These are phyloP conservation scores for Clitoria ternatea DNA, from an alignment of 306 rosid species.

Conservation along the genomic window DNA sequence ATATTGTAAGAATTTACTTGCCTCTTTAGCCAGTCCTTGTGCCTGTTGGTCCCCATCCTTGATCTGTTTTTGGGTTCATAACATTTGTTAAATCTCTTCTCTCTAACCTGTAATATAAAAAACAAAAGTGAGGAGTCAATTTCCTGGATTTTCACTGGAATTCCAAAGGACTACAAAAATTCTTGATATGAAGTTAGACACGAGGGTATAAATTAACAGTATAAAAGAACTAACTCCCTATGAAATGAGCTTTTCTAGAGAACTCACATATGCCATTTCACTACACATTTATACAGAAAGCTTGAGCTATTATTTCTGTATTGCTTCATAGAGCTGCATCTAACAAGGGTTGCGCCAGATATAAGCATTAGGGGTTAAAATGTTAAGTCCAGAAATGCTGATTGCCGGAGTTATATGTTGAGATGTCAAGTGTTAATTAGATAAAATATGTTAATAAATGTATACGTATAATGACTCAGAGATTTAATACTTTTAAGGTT, in stretches of 20 bases:
- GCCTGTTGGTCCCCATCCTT: conserved; percentile 65
- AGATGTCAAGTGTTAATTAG: no score
- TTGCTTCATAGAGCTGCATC: background rate
- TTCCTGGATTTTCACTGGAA: background rate
- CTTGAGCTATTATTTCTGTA: background rate
- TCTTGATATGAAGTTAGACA: background rate
- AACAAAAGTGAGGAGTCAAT: background rate
- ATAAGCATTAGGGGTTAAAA: background rate
- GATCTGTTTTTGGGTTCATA: conserved; percentile 71
- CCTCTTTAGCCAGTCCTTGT: conserved; percentile 62
- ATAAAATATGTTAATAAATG: no score
- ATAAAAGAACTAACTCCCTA: background rate
- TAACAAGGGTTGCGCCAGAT: background rate
- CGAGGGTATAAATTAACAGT: background rate
- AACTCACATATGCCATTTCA: background rate
- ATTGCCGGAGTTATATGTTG: no score
- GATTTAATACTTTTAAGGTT: no score
- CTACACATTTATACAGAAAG: background rate
- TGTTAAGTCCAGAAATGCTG: background rate
- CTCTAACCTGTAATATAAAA: conserved; percentile 50
- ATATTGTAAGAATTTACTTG: conserved; percentile 30
- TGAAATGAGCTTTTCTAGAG: background rate
- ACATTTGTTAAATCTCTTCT: conserved; percentile 70
- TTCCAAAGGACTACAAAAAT: background rate
- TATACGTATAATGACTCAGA: no score